Base-by-base conservation (phyloP, 2,329 filamentous ascomycete genomes). In the Ophiostoma ulmi region DNA sequence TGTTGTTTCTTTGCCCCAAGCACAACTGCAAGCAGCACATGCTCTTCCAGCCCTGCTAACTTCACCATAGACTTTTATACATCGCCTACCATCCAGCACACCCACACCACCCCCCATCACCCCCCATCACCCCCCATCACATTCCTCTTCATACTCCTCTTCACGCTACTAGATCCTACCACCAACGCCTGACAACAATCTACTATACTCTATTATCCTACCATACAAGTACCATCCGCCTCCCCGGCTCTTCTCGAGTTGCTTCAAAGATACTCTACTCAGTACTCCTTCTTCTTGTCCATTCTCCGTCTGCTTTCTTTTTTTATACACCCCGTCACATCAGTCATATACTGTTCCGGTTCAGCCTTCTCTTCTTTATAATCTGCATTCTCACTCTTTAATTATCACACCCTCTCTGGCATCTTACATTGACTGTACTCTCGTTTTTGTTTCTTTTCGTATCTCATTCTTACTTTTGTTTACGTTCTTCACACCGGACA, bases 71-170 rank as follows among this genome's bases (percentile, higher is more conserved):
- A 17, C 44, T 52, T 17, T n/a, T 17, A 13, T 20, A 17, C 26
- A 14, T 17, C 17, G 6, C 58, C 58, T 7, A 20, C 52, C 58
- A 31, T 63, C 26, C 58, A 17, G 17, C 58, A 63, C 26, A 63
- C 26, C 58, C 58, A 31, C 58, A 31, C 58, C 58, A 31, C 26
- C 44, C 52, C 58, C n/a, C 58, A 63, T 63, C 58, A 63, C 58
- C 44, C 52, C 58, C n/a, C 58, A 63, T 63, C 58, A 63, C 58
- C 44, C 52, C 58, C n/a, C 58, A 63, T 63, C 58, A 63, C 58
- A 26, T 4, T 26, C 52, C 52, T 68, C 44, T 36, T 31, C 39
- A 17, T 20, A 41, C 66, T 68, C 14, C 26, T 52, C 39, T 67
- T 41, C 38, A 67, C 36, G 20, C 35, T 65, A 65, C 63, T 39